Percentiles rank a stretch among this genome's conserved stretches.
These are phyloP conservation scores for Mycena epipterygia DNA, from an alignment of 768 basidiomycete species.

Conservation along the genomic window DNA sequence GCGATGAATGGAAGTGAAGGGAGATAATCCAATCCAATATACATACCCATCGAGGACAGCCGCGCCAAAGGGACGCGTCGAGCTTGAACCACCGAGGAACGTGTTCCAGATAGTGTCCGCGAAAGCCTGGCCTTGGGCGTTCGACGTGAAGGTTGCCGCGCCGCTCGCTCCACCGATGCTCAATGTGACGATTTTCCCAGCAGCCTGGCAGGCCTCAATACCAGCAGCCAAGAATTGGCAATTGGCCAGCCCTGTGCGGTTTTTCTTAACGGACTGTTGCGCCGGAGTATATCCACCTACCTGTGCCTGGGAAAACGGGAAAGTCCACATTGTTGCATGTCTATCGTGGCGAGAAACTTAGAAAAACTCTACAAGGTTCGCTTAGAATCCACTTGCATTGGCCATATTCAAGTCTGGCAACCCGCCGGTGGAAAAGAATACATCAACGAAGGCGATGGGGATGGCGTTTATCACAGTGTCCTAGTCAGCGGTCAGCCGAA, in stretches of 20 bases:
- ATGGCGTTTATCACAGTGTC: slow-evolving; percentile 28
- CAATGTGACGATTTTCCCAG: slow-evolving; percentile 68
- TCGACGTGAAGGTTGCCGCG: slow-evolving; percentile 66
- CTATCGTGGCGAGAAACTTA: slow-evolving; percentile 43
- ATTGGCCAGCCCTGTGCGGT: slow-evolving; percentile 72
- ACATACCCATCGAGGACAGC: slow-evolving; percentile 78
- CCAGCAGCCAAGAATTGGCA: slow-evolving; percentile 72
- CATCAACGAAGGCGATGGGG: slow-evolving; percentile 30
- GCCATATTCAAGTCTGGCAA: slow-evolving; percentile 35
- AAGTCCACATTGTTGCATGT: slow-evolving; percentile 63
- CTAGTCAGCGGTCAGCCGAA: background rate
- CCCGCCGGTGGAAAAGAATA: slow-evolving; percentile 20
- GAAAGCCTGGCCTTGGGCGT: slow-evolving; percentile 65
- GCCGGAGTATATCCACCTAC: too few relatives aligned
- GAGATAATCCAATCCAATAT: background rate
- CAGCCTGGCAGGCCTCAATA: slow-evolving; percentile 75
- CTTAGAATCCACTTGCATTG: slow-evolving; percentile 18
- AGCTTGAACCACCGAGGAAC: slow-evolving; percentile 65
- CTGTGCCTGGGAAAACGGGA: slow-evolving; percentile 68
- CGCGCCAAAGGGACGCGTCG: slow-evolving; percentile 74
- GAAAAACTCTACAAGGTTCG: background rate
- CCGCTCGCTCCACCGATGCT: slow-evolving; percentile 73
- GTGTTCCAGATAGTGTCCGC: slow-evolving; percentile 77
- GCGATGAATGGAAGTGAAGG: background rate
- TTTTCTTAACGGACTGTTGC: too few relatives aligned